Evolutionary conservation across 1,139 yeast genomes (phyloP), one percentile per base, ranked within the genome.

Genomic region (Diutina siamensis): DNA sequence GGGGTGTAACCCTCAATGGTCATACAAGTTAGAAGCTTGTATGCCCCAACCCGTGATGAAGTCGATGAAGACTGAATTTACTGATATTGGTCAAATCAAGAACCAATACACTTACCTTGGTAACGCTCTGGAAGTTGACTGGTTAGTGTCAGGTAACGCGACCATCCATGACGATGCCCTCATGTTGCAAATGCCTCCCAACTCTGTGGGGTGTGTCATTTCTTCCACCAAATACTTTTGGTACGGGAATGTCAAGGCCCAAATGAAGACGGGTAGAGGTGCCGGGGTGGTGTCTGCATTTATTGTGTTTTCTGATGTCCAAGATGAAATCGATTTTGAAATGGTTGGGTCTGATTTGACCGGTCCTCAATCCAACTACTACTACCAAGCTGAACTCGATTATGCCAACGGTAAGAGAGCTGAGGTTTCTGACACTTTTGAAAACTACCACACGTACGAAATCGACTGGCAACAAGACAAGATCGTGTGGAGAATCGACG

Each of bases 251-350:
- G 73, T 86, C 35, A 65, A 78, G 38, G 82, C 85, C 40, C 75
- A 71, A 31, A 57, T 87, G 55, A 85, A 83, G 63, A 71, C 94
- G 1, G 83, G 95, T 1, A 85, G 78, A 57, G 78, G 76, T 46
- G 69, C 64, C 31, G 97, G 97, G 67, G 95, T 88, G 45, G 76
- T 88, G 50, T 74, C 94, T 18, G 92, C 95, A n/a, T 78, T 82
- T 56, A 86, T 88, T 60, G 64, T 86, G 49, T 84, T 79, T 66
- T 84, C 95, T 2, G 87, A 85, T 56, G 87, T 84, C 40, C 80
- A 83, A 64, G 97, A 88, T 67, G 97, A 89, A 71, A 75, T 88
- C 56, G 97, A 88, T 74, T 81, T 67, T 57, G 97, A 88, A 67
- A 82, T 78, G 55, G 80, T 87, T 48, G 97, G 97, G 50, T 74